phyloP scores from a whole-genome alignment of 2,329 filamentous ascomycete species.

The Ophiognomonia clavigignenti-juglandacearum region DNA sequence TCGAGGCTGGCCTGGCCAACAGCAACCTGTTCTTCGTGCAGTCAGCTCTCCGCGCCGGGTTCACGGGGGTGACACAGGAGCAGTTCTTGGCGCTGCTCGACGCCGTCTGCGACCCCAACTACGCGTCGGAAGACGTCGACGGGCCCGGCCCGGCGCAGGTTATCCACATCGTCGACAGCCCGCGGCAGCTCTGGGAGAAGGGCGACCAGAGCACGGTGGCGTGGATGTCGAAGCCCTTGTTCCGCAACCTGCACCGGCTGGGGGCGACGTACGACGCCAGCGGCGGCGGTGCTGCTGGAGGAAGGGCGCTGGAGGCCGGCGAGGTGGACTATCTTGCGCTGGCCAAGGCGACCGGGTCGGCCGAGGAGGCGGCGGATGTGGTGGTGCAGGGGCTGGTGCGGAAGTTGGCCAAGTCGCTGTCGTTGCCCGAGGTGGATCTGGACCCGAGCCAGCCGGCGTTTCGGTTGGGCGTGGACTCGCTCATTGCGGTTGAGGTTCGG shows the following conservation, averaged over 20 bases:
- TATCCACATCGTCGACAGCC: not conserved
- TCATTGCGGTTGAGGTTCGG: not conserved
- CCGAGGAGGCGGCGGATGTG: not conserved
- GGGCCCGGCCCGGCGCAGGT: not conserved
- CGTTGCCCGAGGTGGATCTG: not conserved
- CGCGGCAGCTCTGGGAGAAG: not conserved
- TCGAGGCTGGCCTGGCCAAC: not conserved
- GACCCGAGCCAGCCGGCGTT: not conserved
- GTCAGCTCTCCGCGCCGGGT: not conserved
- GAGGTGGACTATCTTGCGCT: not conserved
- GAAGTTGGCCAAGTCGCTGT: not conserved
- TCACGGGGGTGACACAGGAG: not conserved
- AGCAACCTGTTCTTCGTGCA: not conserved
- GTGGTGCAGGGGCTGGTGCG: not conserved
- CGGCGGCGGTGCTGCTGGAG: not conserved
- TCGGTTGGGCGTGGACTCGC: not conserved
- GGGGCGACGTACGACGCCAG: not conserved
- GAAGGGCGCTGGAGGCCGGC: not conserved
- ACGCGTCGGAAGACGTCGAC: not conserved
- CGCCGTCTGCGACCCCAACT: not conserved
- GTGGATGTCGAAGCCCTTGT: not conserved
- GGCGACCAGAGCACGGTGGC: not conserved
- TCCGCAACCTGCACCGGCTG: not conserved
- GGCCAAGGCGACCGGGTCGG: not conserved
- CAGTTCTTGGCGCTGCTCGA: not conserved